Evolutionary conservation across 805 yeast genomes (phyloP), one percentile per base, ranked within the genome.

Genomic region (Schwanniomyces sp.): DNA sequence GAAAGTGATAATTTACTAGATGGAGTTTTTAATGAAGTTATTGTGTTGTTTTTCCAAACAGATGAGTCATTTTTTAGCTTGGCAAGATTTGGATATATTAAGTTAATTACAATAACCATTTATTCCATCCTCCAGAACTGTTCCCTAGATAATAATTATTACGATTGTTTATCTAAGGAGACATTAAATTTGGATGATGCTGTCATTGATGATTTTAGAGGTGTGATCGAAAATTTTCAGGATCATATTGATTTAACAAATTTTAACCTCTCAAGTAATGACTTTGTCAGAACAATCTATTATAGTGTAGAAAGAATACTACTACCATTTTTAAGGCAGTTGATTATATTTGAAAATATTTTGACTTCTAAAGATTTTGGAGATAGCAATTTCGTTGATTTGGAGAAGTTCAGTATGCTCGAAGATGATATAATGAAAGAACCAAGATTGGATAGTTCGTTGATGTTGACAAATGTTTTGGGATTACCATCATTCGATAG

Each of bases 41-140:
- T 75, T 10, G 52, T 67, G 28, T 52, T 76, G 9, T 75, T 61
- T 43, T 71, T 77, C 46, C 78, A 75, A 52, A 73, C 79, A 5
- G 72, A 70, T 45, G 78, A 75, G 47, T 70, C 81, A 0, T 62
- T 77, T 7, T 58, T 55, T 6, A 66, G 74, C 0, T 47, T 75
- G 24, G 53, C 69, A 16, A 62, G 65, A n/a, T 48, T 64, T 11
- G 72, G 69, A 1, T 52, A 61, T 46, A 52, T 63, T 5, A 71
- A 69, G 42, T 40, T 61, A 34, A 50, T 72, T 21, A 56, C 69
- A 1, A 44, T 59, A 5, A 48, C 57, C 9, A 43, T 64, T 8
- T 56, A 42, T 50, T 69, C 69, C 4, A 41, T 65, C 7, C 24
- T 49, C 11, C 39, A 45, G 18, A 45, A 43, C 14, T 40, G 48